phyloP scores from a whole-genome alignment of 805 yeast species.

The Monosporozyma aquatica region DNA sequence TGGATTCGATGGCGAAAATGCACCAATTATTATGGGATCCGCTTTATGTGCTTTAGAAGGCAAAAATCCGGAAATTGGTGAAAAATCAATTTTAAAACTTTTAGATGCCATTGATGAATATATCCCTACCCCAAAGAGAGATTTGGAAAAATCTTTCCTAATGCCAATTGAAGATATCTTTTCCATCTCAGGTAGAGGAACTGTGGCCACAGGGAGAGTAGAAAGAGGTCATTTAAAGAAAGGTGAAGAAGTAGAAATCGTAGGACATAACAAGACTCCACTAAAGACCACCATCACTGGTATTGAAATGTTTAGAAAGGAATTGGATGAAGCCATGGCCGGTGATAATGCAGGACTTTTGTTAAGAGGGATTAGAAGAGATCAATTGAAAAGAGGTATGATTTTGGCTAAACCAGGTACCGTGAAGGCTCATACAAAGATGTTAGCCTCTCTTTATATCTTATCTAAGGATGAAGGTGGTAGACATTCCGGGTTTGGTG shows the following conservation, averaged over 20 bases:
- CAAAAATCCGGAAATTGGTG: slow-evolving; percentile 84
- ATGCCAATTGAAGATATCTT: slow-evolving; percentile 96
- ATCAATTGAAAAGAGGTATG: slow-evolving; percentile 95
- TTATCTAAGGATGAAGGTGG: slow-evolving; percentile 98
- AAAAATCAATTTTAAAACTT: slow-evolving; percentile 69
- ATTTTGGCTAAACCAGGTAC: slow-evolving; percentile 88
- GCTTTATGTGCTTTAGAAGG: slow-evolving; percentile 94
- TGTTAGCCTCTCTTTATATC: slow-evolving; percentile 87
- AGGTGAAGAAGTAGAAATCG: slow-evolving; percentile 98
- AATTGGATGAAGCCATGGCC: slow-evolving; percentile 93
- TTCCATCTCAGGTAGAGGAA: slow-evolving; percentile 99
- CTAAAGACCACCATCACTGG: slow-evolving; percentile 94
- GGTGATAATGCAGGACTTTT: slow-evolving; percentile 98
- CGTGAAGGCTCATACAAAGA: slow-evolving; percentile 85
- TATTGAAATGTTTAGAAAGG: slow-evolving; percentile 99
- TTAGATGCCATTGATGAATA: slow-evolving; percentile 87
- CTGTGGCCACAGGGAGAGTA: slow-evolving; percentile 97
- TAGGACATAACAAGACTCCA: slow-evolving; percentile 81
- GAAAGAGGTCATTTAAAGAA: slow-evolving; percentile 96
- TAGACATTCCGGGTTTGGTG: slow-evolving; percentile 94
- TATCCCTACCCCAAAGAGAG: slow-evolving; percentile 96
- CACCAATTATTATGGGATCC: slow-evolving; percentile 97
- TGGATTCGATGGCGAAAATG: slow-evolving; percentile 97
- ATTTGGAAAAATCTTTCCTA: slow-evolving; percentile 89
- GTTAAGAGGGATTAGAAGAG: slow-evolving; percentile 97